A percentile compares a stretch with the other conserved stretches of the same genome.
Conservation (phyloP, 2,329 filamentous ascomycete species). For the Atkinsonella texensis region DNA sequence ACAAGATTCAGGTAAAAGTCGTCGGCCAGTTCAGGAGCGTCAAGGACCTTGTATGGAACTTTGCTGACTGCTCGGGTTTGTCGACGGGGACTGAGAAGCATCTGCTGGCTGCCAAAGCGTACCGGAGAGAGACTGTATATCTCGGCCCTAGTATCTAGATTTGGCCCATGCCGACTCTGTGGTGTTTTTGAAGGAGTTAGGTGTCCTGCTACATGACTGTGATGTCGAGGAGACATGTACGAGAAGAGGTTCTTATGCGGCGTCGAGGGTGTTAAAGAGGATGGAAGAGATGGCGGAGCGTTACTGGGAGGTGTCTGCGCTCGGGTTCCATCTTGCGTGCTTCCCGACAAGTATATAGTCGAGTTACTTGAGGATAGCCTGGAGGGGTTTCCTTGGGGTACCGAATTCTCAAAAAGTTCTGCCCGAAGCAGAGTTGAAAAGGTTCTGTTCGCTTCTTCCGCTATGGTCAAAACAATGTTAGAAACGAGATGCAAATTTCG, state of each 20-base stretch:
- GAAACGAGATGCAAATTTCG: not conserved
- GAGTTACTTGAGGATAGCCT: slow-evolving; percentile 48
- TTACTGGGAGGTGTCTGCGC: slow-evolving; percentile 72
- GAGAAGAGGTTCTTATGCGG: slow-evolving; percentile 96
- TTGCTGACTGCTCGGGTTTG: slow-evolving; percentile 87
- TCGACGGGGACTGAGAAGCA: slow-evolving; percentile 81
- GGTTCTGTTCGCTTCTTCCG: slow-evolving; percentile 88
- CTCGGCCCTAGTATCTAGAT: slow-evolving; percentile 80
- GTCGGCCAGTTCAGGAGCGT: slow-evolving; percentile 89
- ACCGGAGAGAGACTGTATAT: slow-evolving; percentile 94
- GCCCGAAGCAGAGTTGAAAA: slow-evolving; percentile 80
- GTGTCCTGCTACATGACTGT: slow-evolving; percentile 61
- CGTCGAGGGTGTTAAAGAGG: slow-evolving; percentile 78
- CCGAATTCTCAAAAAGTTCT: slow-evolving; percentile 82
- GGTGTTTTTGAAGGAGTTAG: slow-evolving; percentile 83
- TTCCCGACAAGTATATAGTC: slow-evolving; percentile 36
- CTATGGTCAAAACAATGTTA: slow-evolving; percentile 25
- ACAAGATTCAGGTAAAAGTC: slow-evolving; percentile 97
- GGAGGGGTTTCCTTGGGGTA: slow-evolving; percentile 66
- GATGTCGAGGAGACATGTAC: slow-evolving; percentile 67
- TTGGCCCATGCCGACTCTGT: slow-evolving; percentile 75
- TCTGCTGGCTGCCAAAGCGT: slow-evolving; percentile 81
- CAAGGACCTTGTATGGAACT: slow-evolving; percentile 93
- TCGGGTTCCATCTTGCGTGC: slow-evolving; percentile 51
- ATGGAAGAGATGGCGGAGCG: slow-evolving; percentile 50